Evolutionary conservation across 805 yeast species (phyloP), one percentile per base, ranked within the genome.

Genomic region (Metschnikowia arizonensis): DNA sequence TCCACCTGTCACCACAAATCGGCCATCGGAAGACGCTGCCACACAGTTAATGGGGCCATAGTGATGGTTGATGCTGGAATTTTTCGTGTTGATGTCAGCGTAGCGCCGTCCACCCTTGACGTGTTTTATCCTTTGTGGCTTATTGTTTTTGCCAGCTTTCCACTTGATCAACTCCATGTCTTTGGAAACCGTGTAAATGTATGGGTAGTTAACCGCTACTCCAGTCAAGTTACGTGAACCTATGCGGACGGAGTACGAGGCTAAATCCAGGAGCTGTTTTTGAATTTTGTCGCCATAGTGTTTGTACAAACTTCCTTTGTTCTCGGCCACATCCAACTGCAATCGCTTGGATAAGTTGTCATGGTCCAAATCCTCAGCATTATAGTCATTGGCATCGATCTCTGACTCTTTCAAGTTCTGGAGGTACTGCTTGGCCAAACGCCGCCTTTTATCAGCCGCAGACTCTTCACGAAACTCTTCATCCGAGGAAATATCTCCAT

Each of bases 361-460:
- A 47, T 83, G 78, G 65, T 91, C 99, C 54, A 91, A 66, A 55
- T 93, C 97, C 54, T 82, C 79, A 8, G 99, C 98, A 69, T 89
- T 96, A 57, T 88, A 90, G 41, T 76, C 81, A 45, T 70, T 77
- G 25, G 65, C 71, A 8, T 63, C 76, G 24, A 60, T 31, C 46
- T 65, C 69, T 50, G 84, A 88, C 3, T 71, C 66, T 61, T 85
- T 81, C 58, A 93, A 68, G 58, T 85, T 85, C 37, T 84, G 89
- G 50, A 93, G 70, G 64, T 93, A 93, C 64, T 90, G 93, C 64
- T 89, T 89, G 14, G 98, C 98, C 48, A 93, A 74, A 59, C 98
- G 74, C 66, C 99, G 79, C 65, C 99, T 80, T 65, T 88, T 89
- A 59, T 93, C 99, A 0, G 96, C 95, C 7, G 90, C 95, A 39